phyloP scores from a whole-genome alignment of 106 monocot genomes.

The Iris macrosiphon region DNA sequence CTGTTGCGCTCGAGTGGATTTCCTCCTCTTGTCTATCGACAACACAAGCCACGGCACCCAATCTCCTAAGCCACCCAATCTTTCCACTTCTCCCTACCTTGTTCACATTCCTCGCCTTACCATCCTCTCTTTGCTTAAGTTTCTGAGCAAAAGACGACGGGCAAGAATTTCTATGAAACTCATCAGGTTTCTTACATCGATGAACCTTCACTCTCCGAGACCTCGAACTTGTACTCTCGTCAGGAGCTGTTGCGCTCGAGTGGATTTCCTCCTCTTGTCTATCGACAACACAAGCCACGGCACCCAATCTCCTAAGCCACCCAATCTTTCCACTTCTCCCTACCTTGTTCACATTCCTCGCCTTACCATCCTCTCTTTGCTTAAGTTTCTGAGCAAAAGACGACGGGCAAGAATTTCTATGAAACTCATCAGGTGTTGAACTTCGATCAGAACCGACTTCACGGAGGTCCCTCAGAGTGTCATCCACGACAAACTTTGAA shows the following conservation, averaged over 20 bases:
- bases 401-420: constrained; percentile 21
- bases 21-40: constrained; percentile 25
- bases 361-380: constrained; percentile 4
- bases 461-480: constrained; percentile 13
- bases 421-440: constrained; percentile 10
- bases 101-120: constrained; percentile 7
- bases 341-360: constrained; percentile 6
- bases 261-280: constrained; percentile 17
- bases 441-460: constrained; percentile 21
- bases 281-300: constrained; percentile 44
- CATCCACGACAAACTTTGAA: constrained; percentile 23
- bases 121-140: constrained; percentile 38
- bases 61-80: constrained; percentile 52
- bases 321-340: constrained; percentile 24
- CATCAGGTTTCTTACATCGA: too few species aligned
- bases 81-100: constrained; percentile 15
- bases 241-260: constrained; percentile 1
- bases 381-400: constrained; percentile 27
- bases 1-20: constrained; percentile 1
- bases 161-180: constrained; percentile 27
- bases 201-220: constrained; percentile 34
- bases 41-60: constrained; percentile 47
- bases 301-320: constrained; percentile 63
- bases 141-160: constrained; percentile 29
- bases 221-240: constrained; percentile 5